These are phyloP conservation scores for Calamus simplicifolius DNA, from an alignment of 176 grass and related monocot species.

Conservation along the genomic window DNA sequence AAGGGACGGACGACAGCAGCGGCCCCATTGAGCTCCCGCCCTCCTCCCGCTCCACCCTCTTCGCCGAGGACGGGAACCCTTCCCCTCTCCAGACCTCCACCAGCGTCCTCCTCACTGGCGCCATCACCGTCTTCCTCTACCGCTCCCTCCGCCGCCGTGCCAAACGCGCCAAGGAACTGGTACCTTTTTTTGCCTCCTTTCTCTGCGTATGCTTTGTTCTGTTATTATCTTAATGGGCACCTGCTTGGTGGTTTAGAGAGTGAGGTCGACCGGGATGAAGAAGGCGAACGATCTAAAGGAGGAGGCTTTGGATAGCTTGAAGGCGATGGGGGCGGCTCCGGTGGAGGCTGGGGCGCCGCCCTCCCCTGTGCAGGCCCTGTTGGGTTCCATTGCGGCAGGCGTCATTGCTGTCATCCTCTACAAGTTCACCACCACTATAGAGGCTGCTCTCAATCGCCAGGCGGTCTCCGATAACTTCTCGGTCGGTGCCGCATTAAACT, in stretches of 20 bases:
- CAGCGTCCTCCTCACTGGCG: constrained; percentile 81
- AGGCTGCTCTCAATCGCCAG: constrained; percentile 70
- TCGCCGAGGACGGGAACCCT: constrained; percentile 56
- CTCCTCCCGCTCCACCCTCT: constrained; percentile 20
- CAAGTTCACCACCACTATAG: constrained; percentile 73
- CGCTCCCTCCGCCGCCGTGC: constrained; percentile 84
- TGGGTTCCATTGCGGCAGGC: constrained; percentile 71
- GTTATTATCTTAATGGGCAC: constrained; percentile 1
- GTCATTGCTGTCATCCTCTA: constrained; percentile 74
- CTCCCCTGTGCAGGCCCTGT: constrained; percentile 61
- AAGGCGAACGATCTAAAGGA: constrained; percentile 52
- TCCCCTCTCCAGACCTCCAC: constrained; percentile 64
- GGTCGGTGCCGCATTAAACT: constrained; percentile 29
- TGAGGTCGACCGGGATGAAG: constrained; percentile 51
- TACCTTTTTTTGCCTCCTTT: constrained; percentile 5
- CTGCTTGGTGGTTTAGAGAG: constrained; percentile 30
- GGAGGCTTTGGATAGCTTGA: constrained; percentile 63
- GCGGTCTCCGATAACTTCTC: constrained; percentile 81
- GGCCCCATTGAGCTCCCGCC: constrained; percentile 45
- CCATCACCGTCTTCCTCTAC: constrained; percentile 79
- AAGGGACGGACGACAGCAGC: constrained; percentile 8
- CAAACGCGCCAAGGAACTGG: constrained; percentile 72
- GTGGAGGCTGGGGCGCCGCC: constrained; percentile 49
- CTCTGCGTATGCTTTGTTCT: neutral
- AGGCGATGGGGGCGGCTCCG: constrained; percentile 37